Base-by-base conservation (phyloP, 176 grass and related monocot species). In the Raddia guianensis region DNA sequence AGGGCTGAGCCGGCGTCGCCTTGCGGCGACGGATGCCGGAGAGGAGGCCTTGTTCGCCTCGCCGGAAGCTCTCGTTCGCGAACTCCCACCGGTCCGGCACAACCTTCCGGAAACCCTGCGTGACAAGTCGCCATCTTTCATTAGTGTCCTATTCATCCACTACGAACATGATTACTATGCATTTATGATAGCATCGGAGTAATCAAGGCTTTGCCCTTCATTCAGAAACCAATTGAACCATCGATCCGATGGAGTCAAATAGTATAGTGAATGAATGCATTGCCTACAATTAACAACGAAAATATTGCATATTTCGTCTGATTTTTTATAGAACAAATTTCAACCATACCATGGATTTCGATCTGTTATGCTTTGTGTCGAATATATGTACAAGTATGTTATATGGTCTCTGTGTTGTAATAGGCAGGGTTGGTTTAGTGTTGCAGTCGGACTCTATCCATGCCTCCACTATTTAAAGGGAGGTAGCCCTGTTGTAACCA, bases 61-160 rank as follows among this genome's bases (percentile, higher is more conserved):
- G 88, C 45, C 90, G 88, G 74, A 98, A 98, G 66, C 93, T 93
- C 9, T 95, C 90, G 40, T 95, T 98, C 15, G 90, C 90, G 70
- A 98, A 98, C 82, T 98, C 95, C 95, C 95, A 98, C 49, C 88
- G 71, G 52, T 95, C 90, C 0, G 95, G 81, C 66, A 89, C 87
- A 68, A 98, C 92, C 77, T 98, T 98, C 65, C 86, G 92, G 59
- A 98, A 98, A 19, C 95, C 92, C 92, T 98, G 87, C 52, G 80
- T 7, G 33, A 12, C 21, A 15, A 19, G 19, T 68, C 68, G 2
- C 44, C 60, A 52, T 78, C 51, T 14, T 21, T 50, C 20, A 12
- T 79, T 4, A 72, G 66, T 63, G 32, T 27, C 7, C 42, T 13
- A 34, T 49, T 9, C 19, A 47, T 14, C 6, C 55, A 60, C 12